A percentile compares a stretch with the other conserved stretches of the same genome.
Evolutionary conservation across 2,329 filamentous ascomycete species (phyloP).

Genomic region (Epichloe glyceriae): DNA sequence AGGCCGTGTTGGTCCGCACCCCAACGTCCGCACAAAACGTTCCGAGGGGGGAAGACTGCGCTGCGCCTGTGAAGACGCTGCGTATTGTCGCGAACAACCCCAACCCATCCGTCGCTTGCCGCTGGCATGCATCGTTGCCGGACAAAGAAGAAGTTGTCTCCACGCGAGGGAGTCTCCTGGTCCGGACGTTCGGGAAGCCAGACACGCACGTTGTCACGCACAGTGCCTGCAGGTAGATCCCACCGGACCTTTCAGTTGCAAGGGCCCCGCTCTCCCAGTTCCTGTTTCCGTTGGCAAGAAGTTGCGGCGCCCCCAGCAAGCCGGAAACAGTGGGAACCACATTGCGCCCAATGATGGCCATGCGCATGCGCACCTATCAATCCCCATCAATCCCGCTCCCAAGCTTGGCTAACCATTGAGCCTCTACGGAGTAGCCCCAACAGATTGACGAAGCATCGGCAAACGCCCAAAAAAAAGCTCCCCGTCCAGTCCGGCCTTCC

Average conservation of each 20-base stretch:
- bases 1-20: no score
- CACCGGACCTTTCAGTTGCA: background rate
- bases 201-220: no score
- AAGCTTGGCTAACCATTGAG: slow-evolving; percentile 2
- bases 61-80: no score
- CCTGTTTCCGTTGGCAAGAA: background rate
- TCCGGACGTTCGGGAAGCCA: no score
- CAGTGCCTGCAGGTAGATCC: background rate
- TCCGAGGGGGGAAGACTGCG: no score
- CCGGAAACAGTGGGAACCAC: slow-evolving; percentile 2
- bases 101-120: background rate
- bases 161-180: background rate
- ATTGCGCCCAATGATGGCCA: background rate
- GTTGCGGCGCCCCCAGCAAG: background rate
- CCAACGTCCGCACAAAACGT: no score
- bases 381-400: slow-evolving; percentile 1
- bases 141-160: background rate
- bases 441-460: slow-evolving; percentile 7
- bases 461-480: slow-evolving; percentile 3
- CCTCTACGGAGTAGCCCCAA: slow-evolving; percentile 5
- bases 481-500: background rate
- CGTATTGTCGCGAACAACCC: background rate
- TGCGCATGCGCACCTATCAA: background rate
- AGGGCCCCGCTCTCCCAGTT: background rate
- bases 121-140: background rate